Evolutionary conservation across 441 rosid species (phyloP).

Genomic region (Francoa sonchifolia): DNA sequence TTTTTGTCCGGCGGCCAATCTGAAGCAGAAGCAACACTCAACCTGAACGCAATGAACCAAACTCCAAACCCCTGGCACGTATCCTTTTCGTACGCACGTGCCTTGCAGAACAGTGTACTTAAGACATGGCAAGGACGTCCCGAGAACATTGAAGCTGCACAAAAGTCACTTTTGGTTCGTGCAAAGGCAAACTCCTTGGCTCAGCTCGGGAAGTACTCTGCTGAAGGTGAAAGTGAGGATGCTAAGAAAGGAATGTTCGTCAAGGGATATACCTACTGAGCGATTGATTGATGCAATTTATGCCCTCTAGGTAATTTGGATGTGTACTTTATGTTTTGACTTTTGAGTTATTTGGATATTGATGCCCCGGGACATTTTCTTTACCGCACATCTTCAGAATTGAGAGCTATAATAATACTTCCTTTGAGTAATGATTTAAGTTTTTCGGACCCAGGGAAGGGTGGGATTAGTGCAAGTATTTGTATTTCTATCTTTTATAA

Average conservation of each 20-base stretch:
- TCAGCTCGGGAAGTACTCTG: slow-evolving; percentile 86
- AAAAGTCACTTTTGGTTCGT: slow-evolving; percentile 46
- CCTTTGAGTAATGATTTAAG: no score
- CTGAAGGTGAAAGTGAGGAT: slow-evolving; percentile 86
- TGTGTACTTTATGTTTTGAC: no score
- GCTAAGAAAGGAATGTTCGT: slow-evolving; percentile 89
- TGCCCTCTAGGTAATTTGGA: no score
- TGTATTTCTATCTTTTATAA: no score
- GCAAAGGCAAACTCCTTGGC: slow-evolving; percentile 85
- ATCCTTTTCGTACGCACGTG: slow-evolving; percentile 87
- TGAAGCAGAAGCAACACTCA: slow-evolving; percentile 84
- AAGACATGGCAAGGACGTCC: slow-evolving; percentile 89
- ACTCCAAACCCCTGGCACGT: slow-evolving; percentile 80
- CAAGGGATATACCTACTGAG: slow-evolving; percentile 65
- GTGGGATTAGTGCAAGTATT: no score
- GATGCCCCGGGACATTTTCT: no score
- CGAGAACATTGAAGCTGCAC: slow-evolving; percentile 77
- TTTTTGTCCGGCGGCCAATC: slow-evolving; percentile 94
- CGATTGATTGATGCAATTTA: no score
- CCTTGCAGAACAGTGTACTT: slow-evolving; percentile 87
- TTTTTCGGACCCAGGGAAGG: no score
- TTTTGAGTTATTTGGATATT: no score
- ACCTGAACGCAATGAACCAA: slow-evolving; percentile 94
- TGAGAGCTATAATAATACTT: no score
- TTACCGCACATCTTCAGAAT: no score